phyloP scores from a whole-genome alignment of 129 eudicot species.

The Flaveria bidentis region DNA sequence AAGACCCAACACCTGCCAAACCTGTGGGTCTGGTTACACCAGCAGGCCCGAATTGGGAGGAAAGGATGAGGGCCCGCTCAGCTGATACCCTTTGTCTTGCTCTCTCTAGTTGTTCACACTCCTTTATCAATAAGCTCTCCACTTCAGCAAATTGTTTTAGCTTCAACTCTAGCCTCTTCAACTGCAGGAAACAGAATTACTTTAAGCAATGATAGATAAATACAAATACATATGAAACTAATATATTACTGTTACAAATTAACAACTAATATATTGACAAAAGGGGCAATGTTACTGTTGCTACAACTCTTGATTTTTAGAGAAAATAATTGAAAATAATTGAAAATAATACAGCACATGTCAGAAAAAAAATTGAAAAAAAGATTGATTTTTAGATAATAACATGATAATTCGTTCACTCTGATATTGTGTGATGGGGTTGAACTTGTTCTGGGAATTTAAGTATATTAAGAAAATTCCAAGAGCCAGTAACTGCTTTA shows the following conservation, averaged over 20 bases:
- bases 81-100: slow-evolving; percentile 69
- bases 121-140: slow-evolving; percentile 85
- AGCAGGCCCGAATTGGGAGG: slow-evolving; percentile 53
- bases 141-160: slow-evolving; percentile 94
- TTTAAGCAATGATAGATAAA: neutral
- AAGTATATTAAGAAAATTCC: neutral
- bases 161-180: slow-evolving; percentile 88
- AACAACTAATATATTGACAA: neutral
- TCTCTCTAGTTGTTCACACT: slow-evolving; percentile 89
- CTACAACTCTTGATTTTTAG: neutral
- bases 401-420: neutral
- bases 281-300: neutral
- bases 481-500: neutral
- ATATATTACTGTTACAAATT: neutral
- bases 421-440: neutral
- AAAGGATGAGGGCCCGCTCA: slow-evolving; percentile 56
- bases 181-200: slow-evolving; percentile 40
- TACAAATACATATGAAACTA: neutral
- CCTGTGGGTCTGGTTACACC: slow-evolving; percentile 50
- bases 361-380: neutral
- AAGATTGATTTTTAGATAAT: neutral
- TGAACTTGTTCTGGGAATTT: no score
- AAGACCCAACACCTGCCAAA: slow-evolving; percentile 46
- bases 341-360: neutral
- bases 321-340: no score